Evolutionary conservation across 106 monocot species (phyloP).

Genomic region (Allium cepa): DNA sequence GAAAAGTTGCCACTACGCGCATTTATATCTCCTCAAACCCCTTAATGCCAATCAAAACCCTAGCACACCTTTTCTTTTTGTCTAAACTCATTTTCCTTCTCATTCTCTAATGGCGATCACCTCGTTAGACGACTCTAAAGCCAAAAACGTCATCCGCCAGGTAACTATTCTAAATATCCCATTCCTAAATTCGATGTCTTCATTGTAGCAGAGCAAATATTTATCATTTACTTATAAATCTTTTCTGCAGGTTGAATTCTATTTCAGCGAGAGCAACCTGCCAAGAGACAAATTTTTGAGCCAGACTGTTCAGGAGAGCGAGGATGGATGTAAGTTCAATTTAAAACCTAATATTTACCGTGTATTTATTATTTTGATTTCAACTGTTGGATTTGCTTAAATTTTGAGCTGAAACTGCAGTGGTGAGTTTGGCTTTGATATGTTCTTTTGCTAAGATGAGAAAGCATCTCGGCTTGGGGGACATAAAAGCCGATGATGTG

Average conservation of each 20-base stretch:
- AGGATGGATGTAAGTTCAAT: constrained; percentile 57
- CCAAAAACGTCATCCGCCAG: constrained; percentile 63
- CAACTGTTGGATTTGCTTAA: not conserved
- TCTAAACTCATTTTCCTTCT: not conserved
- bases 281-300: constrained; percentile 74
- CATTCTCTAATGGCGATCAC: constrained; percentile 16
- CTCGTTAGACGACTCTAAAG: constrained; percentile 38
- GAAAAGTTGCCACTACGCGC: too few relatives aligned
- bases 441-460: constrained; percentile 86
- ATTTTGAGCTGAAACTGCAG: constrained; percentile 14
- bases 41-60: not conserved
- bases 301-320: constrained; percentile 45
- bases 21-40: not conserved
- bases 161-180: constrained; percentile 2
- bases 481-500: constrained; percentile 52
- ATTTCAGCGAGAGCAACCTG: constrained; percentile 97
- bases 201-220: too few relatives aligned
- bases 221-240: too few relatives aligned
- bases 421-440: constrained; percentile 81
- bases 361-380: not conserved
- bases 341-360: not conserved
- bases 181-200: too few relatives aligned
- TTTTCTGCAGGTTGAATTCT: constrained; percentile 73
- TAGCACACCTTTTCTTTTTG: not conserved
- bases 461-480: constrained; percentile 43